Conservation (phyloP, 805 yeast species). For the Lipomyces yamanashiensis region DNA sequence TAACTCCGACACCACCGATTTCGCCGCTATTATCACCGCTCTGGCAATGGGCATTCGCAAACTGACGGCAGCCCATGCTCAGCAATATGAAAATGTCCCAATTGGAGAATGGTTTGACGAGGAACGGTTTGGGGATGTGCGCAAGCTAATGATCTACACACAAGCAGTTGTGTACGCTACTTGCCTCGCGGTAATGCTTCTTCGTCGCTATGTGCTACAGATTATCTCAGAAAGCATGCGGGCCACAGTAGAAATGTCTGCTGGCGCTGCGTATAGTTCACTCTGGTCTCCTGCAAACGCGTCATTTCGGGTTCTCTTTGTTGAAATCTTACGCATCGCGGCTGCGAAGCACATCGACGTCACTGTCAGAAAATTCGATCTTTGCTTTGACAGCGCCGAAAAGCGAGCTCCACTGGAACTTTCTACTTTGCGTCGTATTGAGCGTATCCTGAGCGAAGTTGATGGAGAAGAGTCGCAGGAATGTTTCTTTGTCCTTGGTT, state of each 20-base stretch:
- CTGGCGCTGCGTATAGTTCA: constrained; percentile 18
- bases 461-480: constrained; percentile 13
- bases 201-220: constrained; percentile 6
- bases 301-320: constrained; percentile 15
- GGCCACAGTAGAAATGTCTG: constrained; percentile 14
- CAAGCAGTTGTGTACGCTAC: background rate
- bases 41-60: constrained; percentile 16
- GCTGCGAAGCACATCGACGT: background rate
- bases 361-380: background rate
- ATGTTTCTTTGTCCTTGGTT: background rate
- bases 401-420: background rate
- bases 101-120: background rate
- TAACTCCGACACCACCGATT: constrained; percentile 13
- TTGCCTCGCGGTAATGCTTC: background rate
- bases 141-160: background rate
- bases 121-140: too few relatives aligned
- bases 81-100: background rate
- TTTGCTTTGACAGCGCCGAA: background rate
- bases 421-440: too few relatives aligned
- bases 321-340: constrained; percentile 2
- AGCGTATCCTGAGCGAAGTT: background rate
- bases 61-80: background rate
- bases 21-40: constrained; percentile 10
- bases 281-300: constrained; percentile 27
- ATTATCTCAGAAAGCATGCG: background rate